A percentile compares a stretch with the other conserved stretches of the same genome.
Evolutionary conservation across 1,139 yeast genomes (phyloP).

Genomic region (Kazachstania sp.): DNA sequence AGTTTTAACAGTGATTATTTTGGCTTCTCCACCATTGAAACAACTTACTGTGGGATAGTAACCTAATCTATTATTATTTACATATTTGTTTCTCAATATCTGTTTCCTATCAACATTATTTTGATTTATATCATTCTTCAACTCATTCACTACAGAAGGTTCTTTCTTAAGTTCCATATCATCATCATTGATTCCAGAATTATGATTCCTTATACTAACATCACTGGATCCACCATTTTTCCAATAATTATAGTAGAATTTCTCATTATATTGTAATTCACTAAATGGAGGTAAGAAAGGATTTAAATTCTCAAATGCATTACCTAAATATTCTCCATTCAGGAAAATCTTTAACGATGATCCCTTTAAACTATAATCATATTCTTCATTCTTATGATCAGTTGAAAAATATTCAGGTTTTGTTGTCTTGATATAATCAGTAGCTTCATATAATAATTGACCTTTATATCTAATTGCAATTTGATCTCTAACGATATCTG

Average conservation of each 20-base stretch:
- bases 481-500: constrained; percentile 57
- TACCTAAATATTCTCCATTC: constrained; percentile 64
- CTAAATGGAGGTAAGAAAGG: constrained; percentile 76
- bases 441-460: constrained; percentile 73
- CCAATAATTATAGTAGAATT: constrained; percentile 35
- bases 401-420: constrained; percentile 32
- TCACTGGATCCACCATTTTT: constrained; percentile 24
- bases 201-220: no score
- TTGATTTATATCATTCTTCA: background rate
- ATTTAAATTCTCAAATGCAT: constrained; percentile 56
- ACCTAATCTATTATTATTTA: constrained; percentile 76
- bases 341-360: constrained; percentile 53
- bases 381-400: constrained; percentile 23
- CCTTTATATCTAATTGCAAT: constrained; percentile 80
- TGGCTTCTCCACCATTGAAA: constrained; percentile 69
- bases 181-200: no score
- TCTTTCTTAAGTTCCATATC: no score
- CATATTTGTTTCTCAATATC: constrained; percentile 40
- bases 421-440: constrained; percentile 69
- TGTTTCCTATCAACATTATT: background rate
- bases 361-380: constrained; percentile 19
- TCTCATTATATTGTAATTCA: constrained; percentile 38
- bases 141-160: background rate
- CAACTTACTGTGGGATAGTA: constrained; percentile 88
- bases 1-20: constrained; percentile 36